Conservation (phyloP, 371 early-diverging fungal species). For the Haplosporangium sp. region DNA sequence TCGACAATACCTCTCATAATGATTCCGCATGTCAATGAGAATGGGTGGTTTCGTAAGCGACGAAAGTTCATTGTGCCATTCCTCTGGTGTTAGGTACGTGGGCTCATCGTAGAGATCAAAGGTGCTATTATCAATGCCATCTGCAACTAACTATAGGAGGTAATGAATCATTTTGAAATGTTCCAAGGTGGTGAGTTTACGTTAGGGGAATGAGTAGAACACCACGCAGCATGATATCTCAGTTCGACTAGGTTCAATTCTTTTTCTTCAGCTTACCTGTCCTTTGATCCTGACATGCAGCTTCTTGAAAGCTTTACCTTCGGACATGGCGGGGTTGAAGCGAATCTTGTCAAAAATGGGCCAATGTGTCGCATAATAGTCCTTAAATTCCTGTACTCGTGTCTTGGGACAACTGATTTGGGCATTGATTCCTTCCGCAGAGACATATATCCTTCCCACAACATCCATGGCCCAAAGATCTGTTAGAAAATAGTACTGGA, state of each 20-base stretch:
- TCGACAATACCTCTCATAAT: constrained; percentile 72
- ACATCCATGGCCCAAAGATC: constrained; percentile 65
- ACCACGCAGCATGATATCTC: no score
- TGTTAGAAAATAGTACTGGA: constrained; percentile 63
- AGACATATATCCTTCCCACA: constrained; percentile 78
- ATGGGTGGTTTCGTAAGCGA: constrained; percentile 53
- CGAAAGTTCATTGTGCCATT: constrained; percentile 72
- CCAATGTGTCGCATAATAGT: constrained; percentile 49
- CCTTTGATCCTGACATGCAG: constrained; percentile 71
- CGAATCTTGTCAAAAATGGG: constrained; percentile 53
- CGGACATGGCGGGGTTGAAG: constrained; percentile 75
- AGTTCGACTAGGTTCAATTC: not conserved
- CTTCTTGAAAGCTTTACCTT: constrained; percentile 70
- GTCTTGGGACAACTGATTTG: constrained; percentile 74
- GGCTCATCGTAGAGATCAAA: constrained; percentile 73
- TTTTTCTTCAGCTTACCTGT: constrained; percentile 55
- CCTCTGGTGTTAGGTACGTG: constrained; percentile 69
- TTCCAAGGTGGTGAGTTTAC: not conserved
- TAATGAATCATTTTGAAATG: constrained; percentile 9
- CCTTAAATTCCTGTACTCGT: constrained; percentile 59
- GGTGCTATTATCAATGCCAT: constrained; percentile 56
- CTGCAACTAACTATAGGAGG: constrained; percentile 63
- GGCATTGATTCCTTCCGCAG: constrained; percentile 79
- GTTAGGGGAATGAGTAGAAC: not conserved
- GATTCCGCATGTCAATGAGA: constrained; percentile 83